These are phyloP conservation scores for Podospora bellae-mahoneyi DNA, from an alignment of 495 filamentous ascomycete species.

Conservation along the genomic window DNA sequence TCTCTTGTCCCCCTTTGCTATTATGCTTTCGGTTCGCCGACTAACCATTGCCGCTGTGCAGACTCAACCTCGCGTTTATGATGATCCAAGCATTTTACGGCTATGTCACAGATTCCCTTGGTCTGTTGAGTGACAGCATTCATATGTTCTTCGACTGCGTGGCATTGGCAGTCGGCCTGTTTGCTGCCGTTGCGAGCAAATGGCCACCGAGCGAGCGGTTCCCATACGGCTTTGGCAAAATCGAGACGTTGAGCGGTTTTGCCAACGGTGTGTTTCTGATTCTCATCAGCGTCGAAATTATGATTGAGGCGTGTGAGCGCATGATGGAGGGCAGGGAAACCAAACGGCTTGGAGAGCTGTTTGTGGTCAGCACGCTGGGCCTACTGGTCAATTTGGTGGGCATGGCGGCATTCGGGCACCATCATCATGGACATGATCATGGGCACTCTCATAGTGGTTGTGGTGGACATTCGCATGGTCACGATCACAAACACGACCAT, in stretches of 20 bases:
- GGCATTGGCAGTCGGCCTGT: slow-evolving; percentile 84
- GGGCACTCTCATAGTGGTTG: slow-evolving; percentile 23
- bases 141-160: slow-evolving; percentile 99
- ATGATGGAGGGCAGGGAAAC: slow-evolving; percentile 77
- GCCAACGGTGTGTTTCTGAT: slow-evolving; percentile 96
- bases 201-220: slow-evolving; percentile 87
- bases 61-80: slow-evolving; percentile 95
- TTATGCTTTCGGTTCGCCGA: background rate
- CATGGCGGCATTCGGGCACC: slow-evolving; percentile 78
- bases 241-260: slow-evolving; percentile 94
- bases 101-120: slow-evolving; percentile 85
- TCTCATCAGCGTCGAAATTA: slow-evolving; percentile 93
- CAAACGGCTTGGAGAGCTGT: slow-evolving; percentile 77
- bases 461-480: slow-evolving; percentile 29
- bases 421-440: slow-evolving; percentile 61
- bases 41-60: slow-evolving; percentile 32
- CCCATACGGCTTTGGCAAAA: slow-evolving; percentile 94
- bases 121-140: slow-evolving; percentile 92
- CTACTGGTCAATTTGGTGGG: slow-evolving; percentile 88
- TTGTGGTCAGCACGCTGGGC: slow-evolving; percentile 80
- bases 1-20: background rate
- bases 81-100: slow-evolving; percentile 90
- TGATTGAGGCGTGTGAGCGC: slow-evolving; percentile 89
- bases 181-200: slow-evolving; percentile 95
- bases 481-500: slow-evolving; percentile 39